phyloP scores from a whole-genome alignment of 2,329 filamentous ascomycete genomes.

The Colletotrichum sp. region DNA sequence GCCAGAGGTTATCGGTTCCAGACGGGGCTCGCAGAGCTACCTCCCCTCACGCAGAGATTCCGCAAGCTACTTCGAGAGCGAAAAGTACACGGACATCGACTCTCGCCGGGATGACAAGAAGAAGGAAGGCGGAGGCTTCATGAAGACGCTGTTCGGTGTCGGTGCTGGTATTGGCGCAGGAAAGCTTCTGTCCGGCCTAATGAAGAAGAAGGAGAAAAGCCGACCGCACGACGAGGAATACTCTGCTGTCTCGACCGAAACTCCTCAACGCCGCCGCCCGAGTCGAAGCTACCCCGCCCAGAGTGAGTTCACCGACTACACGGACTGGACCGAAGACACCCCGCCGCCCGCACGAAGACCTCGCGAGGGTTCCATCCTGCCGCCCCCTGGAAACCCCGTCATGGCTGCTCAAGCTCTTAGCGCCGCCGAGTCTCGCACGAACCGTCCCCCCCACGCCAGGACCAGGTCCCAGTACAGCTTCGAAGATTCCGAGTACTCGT shows the following conservation, averaged over 20 bases:
- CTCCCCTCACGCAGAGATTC: conserved; percentile 57
- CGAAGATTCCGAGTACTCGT: conserved; percentile 63
- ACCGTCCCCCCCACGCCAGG: conserved; percentile 51
- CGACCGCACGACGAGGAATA: conserved; percentile 62
- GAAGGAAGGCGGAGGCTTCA: conserved; percentile 58
- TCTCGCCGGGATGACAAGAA: conserved; percentile 37
- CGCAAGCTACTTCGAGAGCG: conserved; percentile 64
- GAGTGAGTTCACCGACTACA: conserved; percentile 60
- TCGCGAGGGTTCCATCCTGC: conserved; percentile 47
- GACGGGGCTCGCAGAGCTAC: conserved; percentile 61
- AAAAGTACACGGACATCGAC: conserved; percentile 65
- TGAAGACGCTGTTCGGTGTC: conserved; percentile 63
- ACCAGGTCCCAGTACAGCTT: conserved; percentile 48
- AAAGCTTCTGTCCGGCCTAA: conserved; percentile 63
- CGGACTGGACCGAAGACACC: conserved; percentile 36
- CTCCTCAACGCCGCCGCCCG: conserved; percentile 52
- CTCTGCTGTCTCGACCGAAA: conserved; percentile 67
- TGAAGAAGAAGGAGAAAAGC: conserved; percentile 55
- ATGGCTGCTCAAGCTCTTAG: conserved; percentile 52
- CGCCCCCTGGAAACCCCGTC: conserved; percentile 50
- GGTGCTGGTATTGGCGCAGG: conserved; percentile 68
- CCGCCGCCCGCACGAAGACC: conserved; percentile 10
- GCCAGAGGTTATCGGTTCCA: conserved; percentile 58
- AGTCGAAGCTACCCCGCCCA: conserved; percentile 43
- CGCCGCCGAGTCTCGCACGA: conserved; percentile 49